A percentile compares a stretch with the other conserved stretches of the same genome.
phyloP scores from a whole-genome alignment of 2,329 filamentous ascomycete species.

The Aureobasidium uvarum region DNA sequence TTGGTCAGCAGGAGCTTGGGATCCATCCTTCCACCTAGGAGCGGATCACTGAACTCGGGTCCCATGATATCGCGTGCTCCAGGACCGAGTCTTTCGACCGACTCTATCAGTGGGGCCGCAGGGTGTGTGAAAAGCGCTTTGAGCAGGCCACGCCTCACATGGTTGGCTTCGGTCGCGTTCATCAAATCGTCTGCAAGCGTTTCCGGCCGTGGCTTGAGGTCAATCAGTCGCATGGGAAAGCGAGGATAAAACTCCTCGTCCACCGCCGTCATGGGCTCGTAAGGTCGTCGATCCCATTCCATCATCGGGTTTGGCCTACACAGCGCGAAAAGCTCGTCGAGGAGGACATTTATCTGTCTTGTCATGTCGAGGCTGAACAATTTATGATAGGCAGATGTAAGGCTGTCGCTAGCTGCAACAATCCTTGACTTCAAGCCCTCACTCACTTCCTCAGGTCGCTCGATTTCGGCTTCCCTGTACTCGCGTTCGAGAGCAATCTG shows the following conservation, averaged over 20 bases:
- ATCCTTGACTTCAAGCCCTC: not conserved
- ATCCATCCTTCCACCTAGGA: constrained; percentile 48
- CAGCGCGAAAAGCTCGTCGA: constrained; percentile 4
- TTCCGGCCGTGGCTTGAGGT: constrained; percentile 59
- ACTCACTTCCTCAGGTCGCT: not conserved
- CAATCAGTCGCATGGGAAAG: constrained; percentile 58
- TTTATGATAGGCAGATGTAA: not conserved
- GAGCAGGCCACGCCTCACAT: constrained; percentile 48
- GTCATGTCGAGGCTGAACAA: not conserved
- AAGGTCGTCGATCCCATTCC: constrained; percentile 66
- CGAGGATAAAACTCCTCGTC: constrained; percentile 66
- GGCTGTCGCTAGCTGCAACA: not conserved
- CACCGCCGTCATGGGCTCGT: constrained; percentile 64
- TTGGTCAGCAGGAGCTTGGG: constrained; percentile 49
- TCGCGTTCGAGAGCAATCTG: constrained; percentile 17
- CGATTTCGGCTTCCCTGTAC: not conserved
- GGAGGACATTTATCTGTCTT: not conserved
- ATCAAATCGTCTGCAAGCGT: constrained; percentile 37
- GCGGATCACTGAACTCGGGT: constrained; percentile 51
- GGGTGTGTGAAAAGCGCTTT: constrained; percentile 44
- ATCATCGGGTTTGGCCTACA: constrained; percentile 45
- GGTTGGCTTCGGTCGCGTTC: constrained; percentile 30
- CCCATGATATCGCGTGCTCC: constrained; percentile 54
- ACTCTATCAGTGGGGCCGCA: constrained; percentile 42
- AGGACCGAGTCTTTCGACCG: constrained; percentile 56